phyloP scores from a whole-genome alignment of 495 filamentous ascomycete species.

The Trichoderma gamsii region DNA sequence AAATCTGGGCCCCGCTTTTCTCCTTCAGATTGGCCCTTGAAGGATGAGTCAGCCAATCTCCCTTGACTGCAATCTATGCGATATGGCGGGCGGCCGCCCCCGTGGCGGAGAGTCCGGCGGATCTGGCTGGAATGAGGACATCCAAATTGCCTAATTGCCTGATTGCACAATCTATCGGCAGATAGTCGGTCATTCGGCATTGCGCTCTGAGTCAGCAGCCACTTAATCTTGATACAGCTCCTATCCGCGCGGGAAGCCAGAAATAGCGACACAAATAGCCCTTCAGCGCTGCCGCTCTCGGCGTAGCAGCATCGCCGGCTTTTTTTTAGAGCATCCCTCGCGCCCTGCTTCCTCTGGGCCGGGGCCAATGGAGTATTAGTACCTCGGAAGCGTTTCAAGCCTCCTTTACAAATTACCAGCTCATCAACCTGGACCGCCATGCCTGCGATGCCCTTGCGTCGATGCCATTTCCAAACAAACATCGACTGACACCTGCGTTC shows the following conservation, averaged over 20 bases:
- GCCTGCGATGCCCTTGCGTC: background rate
- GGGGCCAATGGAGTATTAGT: background rate
- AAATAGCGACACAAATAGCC: no score
- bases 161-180: background rate
- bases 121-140: background rate
- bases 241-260: no score
- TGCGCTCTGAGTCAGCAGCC: no score
- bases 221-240: no score
- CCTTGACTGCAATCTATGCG: no score
- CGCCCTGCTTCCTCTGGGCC: conserved; percentile 1
- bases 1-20: background rate
- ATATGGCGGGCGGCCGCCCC: no score
- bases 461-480: background rate
- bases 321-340: background rate
- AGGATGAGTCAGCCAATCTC: background rate
- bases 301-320: background rate
- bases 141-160: no score
- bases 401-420: background rate
- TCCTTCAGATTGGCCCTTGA: background rate
- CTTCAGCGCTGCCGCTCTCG: no score
- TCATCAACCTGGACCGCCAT: conserved; percentile 4
- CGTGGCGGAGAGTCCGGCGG: no score
- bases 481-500: background rate
- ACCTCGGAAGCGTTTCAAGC: conserved; percentile 6
- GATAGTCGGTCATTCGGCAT: background rate